Evolutionary conservation across 352 stramenopile genomes (phyloP), one percentile per base, ranked within the genome.

Genomic region (Aphanomyces invadans): DNA sequence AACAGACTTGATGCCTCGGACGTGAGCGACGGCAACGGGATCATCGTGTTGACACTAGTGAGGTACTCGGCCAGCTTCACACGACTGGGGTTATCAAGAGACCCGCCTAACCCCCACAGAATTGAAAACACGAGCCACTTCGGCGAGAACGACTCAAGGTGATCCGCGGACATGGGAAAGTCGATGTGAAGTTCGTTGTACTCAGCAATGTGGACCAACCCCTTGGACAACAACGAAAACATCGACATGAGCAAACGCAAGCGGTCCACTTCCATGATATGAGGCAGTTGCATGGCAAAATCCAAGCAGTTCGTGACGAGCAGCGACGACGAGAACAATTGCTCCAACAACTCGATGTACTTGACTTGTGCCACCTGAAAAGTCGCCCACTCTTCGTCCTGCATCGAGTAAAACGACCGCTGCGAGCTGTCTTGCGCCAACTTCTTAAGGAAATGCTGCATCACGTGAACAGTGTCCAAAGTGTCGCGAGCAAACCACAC

Each of bases 111-210:
- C n/a, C 96, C 95, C 97, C 97, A 99, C 28, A 99, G 73, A 48
- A 99, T 80, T 19, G 95, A 96, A 70, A 99, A 98, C n/a, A 99
- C 75, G 55, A 99, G 78, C 95, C 96, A 99, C 39, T 98, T 97
- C 17, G 93, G 87, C 5, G 97, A 83, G 78, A 99, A 99, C 39
- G 86, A 83, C 36, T 92, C 80, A 72, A 99, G 93, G 74, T 99
- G 96, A n/a, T 98, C 95, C 39, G 86, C 82, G 1, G 80, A 84
- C 92, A 99, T 98, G 0, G 96, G 96, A 69, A 99, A 99, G 66
- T 99, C 97, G 0, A 92, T 90, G 70, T 99, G 97, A 46, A 91
- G 94, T 77, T 99, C 97, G 72, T 99, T 98, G 77, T 99, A 99
- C 73, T 99, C 97, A 55, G 97, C 89, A 26, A 98, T 96, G 33